These are phyloP conservation scores for Trametes cinnabarina DNA, from an alignment of 768 basidiomycete genomes.

Conservation along the genomic window DNA sequence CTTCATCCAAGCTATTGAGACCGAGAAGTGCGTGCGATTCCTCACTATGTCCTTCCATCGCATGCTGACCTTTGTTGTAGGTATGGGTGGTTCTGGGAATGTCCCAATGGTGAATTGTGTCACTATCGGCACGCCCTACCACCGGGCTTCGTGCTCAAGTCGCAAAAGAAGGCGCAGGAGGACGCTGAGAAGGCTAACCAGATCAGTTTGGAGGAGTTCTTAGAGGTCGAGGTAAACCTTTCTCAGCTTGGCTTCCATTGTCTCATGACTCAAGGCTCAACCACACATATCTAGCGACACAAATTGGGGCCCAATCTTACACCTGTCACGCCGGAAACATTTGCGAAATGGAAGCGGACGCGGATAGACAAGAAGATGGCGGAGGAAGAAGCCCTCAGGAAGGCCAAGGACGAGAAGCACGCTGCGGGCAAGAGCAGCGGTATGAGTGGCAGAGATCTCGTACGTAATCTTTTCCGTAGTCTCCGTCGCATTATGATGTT, in stretches of 20 bases:
- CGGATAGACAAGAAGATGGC: conserved; percentile 94
- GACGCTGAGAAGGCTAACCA: conserved; percentile 86
- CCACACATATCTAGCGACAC: conserved; percentile 61
- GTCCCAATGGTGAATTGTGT: conserved; percentile 85
- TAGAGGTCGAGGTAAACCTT: conserved; percentile 85
- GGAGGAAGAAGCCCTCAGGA: conserved; percentile 75
- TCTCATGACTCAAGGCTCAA: no score
- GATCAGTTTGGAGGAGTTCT: conserved; percentile 94
- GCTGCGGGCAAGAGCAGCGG: conserved; percentile 88
- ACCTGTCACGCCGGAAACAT: conserved; percentile 88
- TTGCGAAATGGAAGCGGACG: conserved; percentile 94
- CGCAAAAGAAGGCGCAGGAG: conserved; percentile 87
- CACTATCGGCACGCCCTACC: conserved; percentile 95
- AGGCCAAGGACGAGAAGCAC: conserved; percentile 77
- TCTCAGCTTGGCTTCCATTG: not conserved
- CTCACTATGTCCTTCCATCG: not conserved
- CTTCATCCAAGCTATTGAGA: conserved; percentile 96
- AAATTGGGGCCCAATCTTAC: conserved; percentile 90
- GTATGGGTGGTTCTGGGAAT: conserved; percentile 97
- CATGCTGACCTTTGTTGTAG: conserved; percentile 28
- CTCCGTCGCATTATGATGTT: conserved; percentile 2
- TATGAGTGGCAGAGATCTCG: conserved; percentile 95
- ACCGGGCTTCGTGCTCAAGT: conserved; percentile 93
- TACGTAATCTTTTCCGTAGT: conserved; percentile 34
- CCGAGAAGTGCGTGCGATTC: conserved; percentile 58